Evolutionary conservation across 1,284 basidiomycete species (phyloP), one percentile per base, ranked within the genome.

Genomic region (Neonothopanus nambi): DNA sequence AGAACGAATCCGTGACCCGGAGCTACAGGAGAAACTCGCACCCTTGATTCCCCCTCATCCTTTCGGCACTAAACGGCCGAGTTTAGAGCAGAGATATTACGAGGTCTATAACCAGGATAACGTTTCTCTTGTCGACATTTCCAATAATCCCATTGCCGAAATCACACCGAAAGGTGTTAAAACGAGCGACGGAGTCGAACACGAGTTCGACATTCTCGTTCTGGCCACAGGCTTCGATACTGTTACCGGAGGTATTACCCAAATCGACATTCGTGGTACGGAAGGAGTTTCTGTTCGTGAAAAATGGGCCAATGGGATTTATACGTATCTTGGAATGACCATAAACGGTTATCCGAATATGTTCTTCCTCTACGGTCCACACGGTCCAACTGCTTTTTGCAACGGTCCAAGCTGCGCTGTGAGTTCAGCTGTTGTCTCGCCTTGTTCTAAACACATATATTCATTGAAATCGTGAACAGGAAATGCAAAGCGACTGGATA

Each of bases 11-110:
- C 3, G 13, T 33, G 59, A 63, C 35, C 57, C 57, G 13, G 58
- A 58, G 48, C 58, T 65, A 60, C 55, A 60, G 55, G 60, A 63
- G 20, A 63, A 63, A 20, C 60, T 67, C 5, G 64, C 64, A 7
- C 65, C 64, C 7, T 57, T 55, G 35, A 38, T 56, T 7, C 39
- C 60, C 9, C 64, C 61, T 12, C 63, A 65, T 52, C 64, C 64
- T 6, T 64, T 65, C 42, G 63, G 63, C 17, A 38, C 50, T 9
- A 65, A 65, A 44, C 57, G 62, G 17, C 59, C 62, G 0, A 59
- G 48, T n/a, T 51, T 67, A 9, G 65, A 67, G 48, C 57, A 60
- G 26, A 37, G 7, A 30, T 64, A 62, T 37, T 65, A 54, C 24
- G 63, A 65, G 23, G 64, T 63, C 12, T 64, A 52, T 44, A 61